Base-by-base conservation (phyloP, 176 grass and related monocot species). In the Cenchrus americanus region DNA sequence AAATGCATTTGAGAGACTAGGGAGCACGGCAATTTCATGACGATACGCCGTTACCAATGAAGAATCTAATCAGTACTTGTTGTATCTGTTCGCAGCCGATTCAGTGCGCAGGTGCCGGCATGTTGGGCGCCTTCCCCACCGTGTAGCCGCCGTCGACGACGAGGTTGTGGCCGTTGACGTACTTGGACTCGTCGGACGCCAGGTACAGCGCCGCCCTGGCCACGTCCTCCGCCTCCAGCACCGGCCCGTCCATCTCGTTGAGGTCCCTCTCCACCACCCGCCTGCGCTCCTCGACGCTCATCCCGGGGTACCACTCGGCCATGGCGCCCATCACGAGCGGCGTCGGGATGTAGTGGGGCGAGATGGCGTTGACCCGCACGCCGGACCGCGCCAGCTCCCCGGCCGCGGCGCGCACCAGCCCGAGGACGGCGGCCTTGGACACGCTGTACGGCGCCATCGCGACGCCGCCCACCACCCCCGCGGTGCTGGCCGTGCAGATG, bases 351-450 rank as follows among this genome's bases (percentile, higher is more conserved):
- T 9, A 67, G 46, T 54, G 51, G 1, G 94, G 94, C 17, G 92
- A 92, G 77, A 97, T 85, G 86, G 85, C 71, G 66, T 97, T 94
- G 57, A 94, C 87, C 30, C 89, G 73, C 24, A 97, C 80, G 57
- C 94, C 94, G 40, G 91, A 66, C 17, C 60, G 37, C 7, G 79
- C 41, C 3, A 97, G 75, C 85, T 85, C 89, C 14, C 73, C 82
- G 1, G 83, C 89, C 1, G 58, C 62, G 21, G 91, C 69, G 17
- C 85, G 70, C 78, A 86, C 85, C 41, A 87, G 73, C 30, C 70
- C 91, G 7, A 92, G 4, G 17, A 91, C 71, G 12, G 91, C 79
- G 1, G 75, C 42, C 79, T 97, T 90, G 42, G 71, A 77, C 1
- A 77, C 24, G 49, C 10, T 46, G 62, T 77, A 84, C 0, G 18